Evolutionary conservation across 2,329 filamentous ascomycete genomes (phyloP).

Genomic region (Phialocephala subalpina): DNA sequence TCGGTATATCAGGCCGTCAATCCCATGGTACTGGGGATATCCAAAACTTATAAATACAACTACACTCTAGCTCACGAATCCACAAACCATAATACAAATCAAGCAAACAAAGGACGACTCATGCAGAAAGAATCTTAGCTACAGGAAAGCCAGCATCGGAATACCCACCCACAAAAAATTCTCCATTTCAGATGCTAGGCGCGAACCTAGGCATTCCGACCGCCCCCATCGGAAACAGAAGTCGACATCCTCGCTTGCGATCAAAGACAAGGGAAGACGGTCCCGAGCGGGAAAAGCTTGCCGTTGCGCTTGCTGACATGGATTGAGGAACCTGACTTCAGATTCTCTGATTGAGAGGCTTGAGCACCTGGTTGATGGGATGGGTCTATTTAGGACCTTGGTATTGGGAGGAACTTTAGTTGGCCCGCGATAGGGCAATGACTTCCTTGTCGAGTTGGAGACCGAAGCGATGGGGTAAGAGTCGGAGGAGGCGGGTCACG

Average conservation of each 20-base stretch:
- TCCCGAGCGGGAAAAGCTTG: not conserved
- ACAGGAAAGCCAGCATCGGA: not conserved
- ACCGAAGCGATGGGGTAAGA: not conserved
- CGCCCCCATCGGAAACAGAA: not conserved
- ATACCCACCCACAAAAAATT: not conserved
- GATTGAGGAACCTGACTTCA: slow-evolving; percentile 5
- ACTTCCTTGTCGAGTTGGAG: not conserved
- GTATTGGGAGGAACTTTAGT: slow-evolving; percentile 3
- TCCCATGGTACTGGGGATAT: not conserved
- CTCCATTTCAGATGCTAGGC: not conserved
- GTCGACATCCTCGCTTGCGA: not conserved
- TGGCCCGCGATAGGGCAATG: slow-evolving; percentile 10
- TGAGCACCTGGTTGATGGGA: not conserved
- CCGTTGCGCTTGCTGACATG: not conserved
- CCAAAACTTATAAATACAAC: not conserved
- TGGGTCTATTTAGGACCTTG: not conserved
- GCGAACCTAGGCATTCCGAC: not conserved
- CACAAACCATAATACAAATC: not conserved
- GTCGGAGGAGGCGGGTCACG: not conserved
- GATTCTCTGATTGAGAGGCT: not conserved
- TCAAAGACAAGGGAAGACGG: not conserved
- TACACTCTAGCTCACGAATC: too few relatives aligned
- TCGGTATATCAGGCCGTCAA: not conserved
- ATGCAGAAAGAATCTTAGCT: not conserved
- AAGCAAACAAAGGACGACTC: not conserved